Evolutionary conservation across 2,329 filamentous ascomycete genomes (phyloP), one percentile per base, ranked within the genome.

Genomic region (Thelonectria olida): DNA sequence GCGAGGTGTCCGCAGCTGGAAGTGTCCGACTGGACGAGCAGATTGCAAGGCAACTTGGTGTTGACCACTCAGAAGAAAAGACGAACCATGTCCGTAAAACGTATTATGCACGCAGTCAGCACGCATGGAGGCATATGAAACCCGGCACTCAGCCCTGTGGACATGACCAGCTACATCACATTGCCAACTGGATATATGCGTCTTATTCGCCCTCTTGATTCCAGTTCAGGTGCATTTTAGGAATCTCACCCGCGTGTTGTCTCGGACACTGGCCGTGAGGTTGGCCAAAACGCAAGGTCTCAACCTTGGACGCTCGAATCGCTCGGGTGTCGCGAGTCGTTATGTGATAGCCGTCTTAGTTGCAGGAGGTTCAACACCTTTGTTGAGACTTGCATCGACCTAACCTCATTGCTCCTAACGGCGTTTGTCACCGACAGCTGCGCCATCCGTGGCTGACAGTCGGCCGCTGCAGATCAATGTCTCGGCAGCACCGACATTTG

Each of bases 401-500:
- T 34, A 50, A 41, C 28, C 23, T 48, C 31, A 39, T 57, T 27
- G 54, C 65, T 54, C 57, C 61, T 66, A 62, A 58, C 57, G 54
- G 44, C 60, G 55, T 52, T 61, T 62, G 58, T 69, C 55, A 54
- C 42, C 54, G 42, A 61, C 28, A 39, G 34, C 67, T 56, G 61
- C 36, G 58, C 48, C 53, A 52, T 42, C 62, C 27, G 58, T 63
- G 65, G 63, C 67, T 65, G 63, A 62, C 54, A 47, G 52, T 52
- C 36, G 25, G 5, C 25, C 25, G 10, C 23, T 53, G 66, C 47
- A 58, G 62, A 66, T 67, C 62, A 53, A 55, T 61, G 62, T 54
- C 67, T 70, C 65, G 66, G 64, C 55, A 47, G 54, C n/a, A 41
- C 58, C 52, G 51, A 52, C 47, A 39, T 42, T 15, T 34, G 20